These are phyloP conservation scores for Gymnopus androsaceus DNA, from an alignment of 1,284 basidiomycete species.

Conservation along the genomic window DNA sequence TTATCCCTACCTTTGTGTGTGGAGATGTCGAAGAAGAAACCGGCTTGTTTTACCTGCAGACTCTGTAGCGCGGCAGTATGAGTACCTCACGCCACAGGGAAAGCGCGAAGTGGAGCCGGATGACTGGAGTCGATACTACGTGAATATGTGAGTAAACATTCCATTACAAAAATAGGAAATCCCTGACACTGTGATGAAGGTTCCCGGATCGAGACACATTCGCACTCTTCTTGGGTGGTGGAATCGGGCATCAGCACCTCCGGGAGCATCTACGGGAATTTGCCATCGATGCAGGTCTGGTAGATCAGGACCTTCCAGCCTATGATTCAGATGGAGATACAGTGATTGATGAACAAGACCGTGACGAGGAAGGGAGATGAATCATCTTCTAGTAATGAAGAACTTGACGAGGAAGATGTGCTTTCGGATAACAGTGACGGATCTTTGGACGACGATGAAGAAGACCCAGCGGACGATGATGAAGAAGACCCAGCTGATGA, in stretches of 20 bases:
- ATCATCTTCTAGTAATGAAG: background rate
- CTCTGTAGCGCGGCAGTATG: background rate
- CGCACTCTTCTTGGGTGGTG: background rate
- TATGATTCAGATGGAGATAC: conserved; percentile 5
- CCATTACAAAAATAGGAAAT: background rate
- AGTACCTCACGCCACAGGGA: background rate
- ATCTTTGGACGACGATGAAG: background rate
- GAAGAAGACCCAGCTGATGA: background rate
- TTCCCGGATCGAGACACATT: conserved; percentile 14
- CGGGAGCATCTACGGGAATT: background rate
- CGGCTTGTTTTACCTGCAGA: background rate
- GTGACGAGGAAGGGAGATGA: background rate
- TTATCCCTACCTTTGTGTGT: conserved; percentile 33
- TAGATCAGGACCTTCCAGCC: background rate
- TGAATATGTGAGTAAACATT: conserved; percentile 24
- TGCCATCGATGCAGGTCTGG: background rate
- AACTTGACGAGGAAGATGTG: too few species aligned
- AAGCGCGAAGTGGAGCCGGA: conserved; percentile 10
- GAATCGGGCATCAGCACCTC: background rate
- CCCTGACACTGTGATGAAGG: background rate
- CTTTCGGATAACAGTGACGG: too few species aligned
- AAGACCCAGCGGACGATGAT: background rate
- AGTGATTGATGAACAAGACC: background rate
- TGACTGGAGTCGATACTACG: conserved; percentile 28
- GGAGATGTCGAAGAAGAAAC: background rate